Percentiles rank a stretch among this genome's conserved stretches.
Evolutionary conservation across 2,329 filamentous ascomycete genomes (phyloP).

Genomic region (Hypoxylon sp.): DNA sequence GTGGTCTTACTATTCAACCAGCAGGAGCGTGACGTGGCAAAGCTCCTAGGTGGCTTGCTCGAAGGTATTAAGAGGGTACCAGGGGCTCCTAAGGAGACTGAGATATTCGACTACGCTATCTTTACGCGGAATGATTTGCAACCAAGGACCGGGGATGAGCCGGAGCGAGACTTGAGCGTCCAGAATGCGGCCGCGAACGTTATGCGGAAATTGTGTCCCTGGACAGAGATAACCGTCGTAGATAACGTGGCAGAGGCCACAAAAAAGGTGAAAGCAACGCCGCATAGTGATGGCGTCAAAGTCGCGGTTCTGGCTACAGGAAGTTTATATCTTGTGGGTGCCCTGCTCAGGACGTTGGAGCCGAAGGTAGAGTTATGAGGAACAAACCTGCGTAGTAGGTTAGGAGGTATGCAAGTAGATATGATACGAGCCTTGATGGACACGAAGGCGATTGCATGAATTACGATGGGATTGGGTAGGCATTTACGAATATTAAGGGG

Average conservation of each 20-base stretch:
- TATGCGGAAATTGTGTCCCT: conserved; percentile 71
- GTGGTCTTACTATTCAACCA: conserved; percentile 89
- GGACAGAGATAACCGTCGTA: conserved; percentile 63
- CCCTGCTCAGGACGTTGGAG: conserved; percentile 79
- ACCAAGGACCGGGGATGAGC: conserved; percentile 63
- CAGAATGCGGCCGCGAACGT: conserved; percentile 76
- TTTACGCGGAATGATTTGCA: conserved; percentile 81
- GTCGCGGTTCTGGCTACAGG: conserved; percentile 81
- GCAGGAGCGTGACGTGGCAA: conserved; percentile 82
- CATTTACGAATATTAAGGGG: conserved; percentile 7
- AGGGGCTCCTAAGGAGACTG: conserved; percentile 53
- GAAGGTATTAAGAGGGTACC: conserved; percentile 63
- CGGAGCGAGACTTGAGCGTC: conserved; percentile 69
- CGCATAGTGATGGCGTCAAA: conserved; percentile 58
- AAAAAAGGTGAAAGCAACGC: conserved; percentile 62
- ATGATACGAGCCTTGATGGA: neutral
- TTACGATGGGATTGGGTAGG: neutral
- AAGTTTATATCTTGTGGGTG: conserved; percentile 87
- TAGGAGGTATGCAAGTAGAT: neutral
- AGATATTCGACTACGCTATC: conserved; percentile 78
- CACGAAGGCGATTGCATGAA: neutral
- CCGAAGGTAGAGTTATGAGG: conserved; percentile 58
- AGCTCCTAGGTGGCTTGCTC: conserved; percentile 75
- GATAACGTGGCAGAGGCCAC: conserved; percentile 83
- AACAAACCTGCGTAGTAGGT: neutral